Base-by-base conservation (phyloP, 1,139 yeast species). In the Yamadazyma mexicana region DNA sequence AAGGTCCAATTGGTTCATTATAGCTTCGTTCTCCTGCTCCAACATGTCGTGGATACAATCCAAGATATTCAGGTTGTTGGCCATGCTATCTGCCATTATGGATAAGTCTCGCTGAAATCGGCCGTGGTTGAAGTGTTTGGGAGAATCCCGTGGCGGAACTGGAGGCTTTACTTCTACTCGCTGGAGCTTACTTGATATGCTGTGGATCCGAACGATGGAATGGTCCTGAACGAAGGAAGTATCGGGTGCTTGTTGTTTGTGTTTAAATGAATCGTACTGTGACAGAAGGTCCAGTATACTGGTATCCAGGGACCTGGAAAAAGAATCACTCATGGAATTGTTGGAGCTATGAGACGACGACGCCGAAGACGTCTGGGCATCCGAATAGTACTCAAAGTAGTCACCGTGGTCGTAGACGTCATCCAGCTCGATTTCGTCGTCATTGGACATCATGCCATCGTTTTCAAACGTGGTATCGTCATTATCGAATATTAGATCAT, bases 41-140 rank as follows among this genome's bases (percentile, higher is more conserved):
- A 46, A 9, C 55, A 52, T 52, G n/a, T 52, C 53, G 28, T 42
- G 38, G 39, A 51, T 40, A 36, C 54, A 51, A 8, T 51, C 52
- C 7, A 52, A 35, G 17, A 52, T 39, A 12, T 37, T 31, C 14
- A 11, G 33, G 31, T 37, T 44, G 31, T 47, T 38, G 4, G 27
- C 29, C 10, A 34, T 22, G 5, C 52, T 43, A 10, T 40, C 33
- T 2, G 40, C 25, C n/a, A 48, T 33, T 1, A 43, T 20, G 3
- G 33, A 23, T 5, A 44, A 32, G 26, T 42, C 45, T 11, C 16
- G 20, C 4, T 8, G 23, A 17, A 31, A 39, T 15, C 9, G 11
- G 3, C 11, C 22, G 25, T 32, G 42, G 26, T 34, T 34, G 27
- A 7, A 33, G n/a, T 33, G 20, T 12, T 33, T 33, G 17, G 7